A percentile compares a stretch with the other conserved stretches of the same genome.
phyloP scores from a whole-genome alignment of 2,329 filamentous ascomycete genomes.

The Epicoccum nigrum region DNA sequence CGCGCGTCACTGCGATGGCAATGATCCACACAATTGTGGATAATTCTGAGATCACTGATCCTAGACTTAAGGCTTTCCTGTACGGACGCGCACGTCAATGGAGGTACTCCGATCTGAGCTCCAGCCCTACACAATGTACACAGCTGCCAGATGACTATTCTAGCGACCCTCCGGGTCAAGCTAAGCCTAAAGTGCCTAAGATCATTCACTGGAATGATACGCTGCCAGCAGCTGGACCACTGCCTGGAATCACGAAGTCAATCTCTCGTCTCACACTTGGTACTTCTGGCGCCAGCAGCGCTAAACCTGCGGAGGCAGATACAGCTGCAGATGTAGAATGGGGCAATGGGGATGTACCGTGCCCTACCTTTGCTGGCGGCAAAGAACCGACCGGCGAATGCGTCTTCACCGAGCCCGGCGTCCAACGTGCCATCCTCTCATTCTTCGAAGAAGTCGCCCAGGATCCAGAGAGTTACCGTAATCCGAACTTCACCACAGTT shows the following conservation, averaged over 20 bases:
- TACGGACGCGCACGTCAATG: slow-evolving; percentile 42
- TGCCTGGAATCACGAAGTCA: slow-evolving; percentile 13
- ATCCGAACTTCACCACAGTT: slow-evolving; percentile 31
- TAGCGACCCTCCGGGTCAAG: background rate
- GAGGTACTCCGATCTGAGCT: slow-evolving; percentile 27
- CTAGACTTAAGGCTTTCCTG: slow-evolving; percentile 37
- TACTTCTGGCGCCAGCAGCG: background rate
- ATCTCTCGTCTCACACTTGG: slow-evolving; percentile 16
- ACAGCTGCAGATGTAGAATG: slow-evolving; percentile 12
- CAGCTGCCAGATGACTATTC: slow-evolving; percentile 31
- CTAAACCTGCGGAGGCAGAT: background rate
- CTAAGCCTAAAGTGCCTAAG: background rate
- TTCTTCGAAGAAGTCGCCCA: slow-evolving; percentile 67
- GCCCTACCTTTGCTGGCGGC: slow-evolving; percentile 67
- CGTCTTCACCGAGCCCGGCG: slow-evolving; percentile 60
- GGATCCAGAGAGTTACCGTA: slow-evolving; percentile 47
- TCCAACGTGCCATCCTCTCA: slow-evolving; percentile 60
- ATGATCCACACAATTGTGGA: slow-evolving; percentile 31
- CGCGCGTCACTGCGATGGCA: slow-evolving; percentile 42
- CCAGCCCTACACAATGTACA: slow-evolving; percentile 28
- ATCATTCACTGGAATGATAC: slow-evolving; percentile 25
- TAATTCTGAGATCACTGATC: slow-evolving; percentile 32
- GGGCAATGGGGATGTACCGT: slow-evolving; percentile 40
- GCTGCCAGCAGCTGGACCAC: background rate
- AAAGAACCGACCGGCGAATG: slow-evolving; percentile 65